Evolutionary conservation across 805 yeast species (phyloP).

Genomic region (Komagataella mondaviorum): DNA sequence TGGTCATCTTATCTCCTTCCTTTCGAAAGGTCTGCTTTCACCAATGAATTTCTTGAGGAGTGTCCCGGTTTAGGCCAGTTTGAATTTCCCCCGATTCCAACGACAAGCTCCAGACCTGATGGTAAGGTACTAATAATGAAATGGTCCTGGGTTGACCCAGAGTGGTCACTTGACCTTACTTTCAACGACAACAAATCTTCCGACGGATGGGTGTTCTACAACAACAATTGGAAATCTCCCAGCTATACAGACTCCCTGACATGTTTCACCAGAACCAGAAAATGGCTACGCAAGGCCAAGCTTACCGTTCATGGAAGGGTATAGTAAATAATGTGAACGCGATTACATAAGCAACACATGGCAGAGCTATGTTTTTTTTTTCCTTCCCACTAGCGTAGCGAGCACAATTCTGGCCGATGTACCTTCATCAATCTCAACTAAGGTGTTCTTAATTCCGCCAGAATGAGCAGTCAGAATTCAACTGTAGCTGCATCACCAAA

Average conservation of each 20-base stretch:
- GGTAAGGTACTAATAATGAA: constrained; percentile 18
- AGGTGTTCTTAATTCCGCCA: background rate
- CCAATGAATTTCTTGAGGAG: constrained; percentile 23
- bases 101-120: constrained; percentile 1
- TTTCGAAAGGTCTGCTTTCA: constrained; percentile 34
- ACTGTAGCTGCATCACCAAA: constrained; percentile 28
- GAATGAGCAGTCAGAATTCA: constrained; percentile 3
- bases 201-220: constrained; percentile 44
- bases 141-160: constrained; percentile 47
- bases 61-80: constrained; percentile 20
- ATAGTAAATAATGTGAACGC: background rate
- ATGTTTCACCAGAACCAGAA: constrained; percentile 36
- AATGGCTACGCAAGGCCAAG: constrained; percentile 35
- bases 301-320: background rate
- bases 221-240: constrained; percentile 33
- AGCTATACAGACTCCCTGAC: constrained; percentile 28
- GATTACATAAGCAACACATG: background rate
- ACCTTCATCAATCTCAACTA: background rate
- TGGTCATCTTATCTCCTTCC: constrained; percentile 41
- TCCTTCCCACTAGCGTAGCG: background rate
- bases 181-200: constrained; percentile 21
- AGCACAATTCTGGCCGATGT: background rate
- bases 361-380: background rate
- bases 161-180: constrained; percentile 33
- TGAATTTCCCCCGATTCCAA: constrained; percentile 24